A percentile compares a stretch with the other conserved stretches of the same genome.
phyloP scores from a whole-genome alignment of 257 asterid species.

The Thymus quinquecostatus region DNA sequence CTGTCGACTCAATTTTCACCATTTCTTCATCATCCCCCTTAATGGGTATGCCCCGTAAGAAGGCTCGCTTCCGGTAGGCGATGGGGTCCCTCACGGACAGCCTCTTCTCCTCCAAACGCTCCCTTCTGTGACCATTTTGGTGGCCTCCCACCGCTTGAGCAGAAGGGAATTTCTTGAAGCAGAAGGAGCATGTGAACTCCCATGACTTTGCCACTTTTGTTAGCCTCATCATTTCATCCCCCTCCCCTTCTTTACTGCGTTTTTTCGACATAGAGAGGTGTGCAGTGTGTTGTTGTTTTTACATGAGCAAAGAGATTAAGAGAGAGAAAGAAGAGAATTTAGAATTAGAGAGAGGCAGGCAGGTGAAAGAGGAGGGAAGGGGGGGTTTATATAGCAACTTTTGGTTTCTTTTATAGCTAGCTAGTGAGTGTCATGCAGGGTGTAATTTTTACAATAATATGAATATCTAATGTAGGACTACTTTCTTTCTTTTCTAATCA shows the following conservation, averaged over 20 bases:
- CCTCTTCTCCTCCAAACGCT: constrained; percentile 52
- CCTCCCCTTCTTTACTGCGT: constrained; percentile 21
- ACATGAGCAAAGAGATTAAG: neutral
- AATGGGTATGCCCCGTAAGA: constrained; percentile 22
- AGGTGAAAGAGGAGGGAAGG: constrained; percentile 19
- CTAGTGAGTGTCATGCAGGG: constrained; percentile 25
- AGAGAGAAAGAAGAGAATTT: neutral
- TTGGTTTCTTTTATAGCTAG: constrained; percentile 15
- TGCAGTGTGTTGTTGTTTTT: constrained; percentile 21
- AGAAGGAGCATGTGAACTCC: constrained; percentile 60
- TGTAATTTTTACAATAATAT: constrained; percentile 24
- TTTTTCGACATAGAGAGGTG: constrained; percentile 24
- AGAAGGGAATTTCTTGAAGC: constrained; percentile 56
- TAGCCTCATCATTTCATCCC: constrained; percentile 38
- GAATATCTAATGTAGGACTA: neutral
- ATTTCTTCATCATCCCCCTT: neutral
- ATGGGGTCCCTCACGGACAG: constrained; percentile 44
- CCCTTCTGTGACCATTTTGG: constrained; percentile 51
- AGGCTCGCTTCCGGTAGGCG: constrained; percentile 45
- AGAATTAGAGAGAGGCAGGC: constrained; percentile 37
- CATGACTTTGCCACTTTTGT: constrained; percentile 43
- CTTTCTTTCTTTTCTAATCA: too few relatives aligned
- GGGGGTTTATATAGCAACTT: constrained; percentile 36
- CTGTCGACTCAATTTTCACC: too few relatives aligned
- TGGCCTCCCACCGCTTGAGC: constrained; percentile 71